Base-by-base conservation (phyloP, 2,329 filamentous ascomycete species). In the Colletotrichum cordylinicola region DNA sequence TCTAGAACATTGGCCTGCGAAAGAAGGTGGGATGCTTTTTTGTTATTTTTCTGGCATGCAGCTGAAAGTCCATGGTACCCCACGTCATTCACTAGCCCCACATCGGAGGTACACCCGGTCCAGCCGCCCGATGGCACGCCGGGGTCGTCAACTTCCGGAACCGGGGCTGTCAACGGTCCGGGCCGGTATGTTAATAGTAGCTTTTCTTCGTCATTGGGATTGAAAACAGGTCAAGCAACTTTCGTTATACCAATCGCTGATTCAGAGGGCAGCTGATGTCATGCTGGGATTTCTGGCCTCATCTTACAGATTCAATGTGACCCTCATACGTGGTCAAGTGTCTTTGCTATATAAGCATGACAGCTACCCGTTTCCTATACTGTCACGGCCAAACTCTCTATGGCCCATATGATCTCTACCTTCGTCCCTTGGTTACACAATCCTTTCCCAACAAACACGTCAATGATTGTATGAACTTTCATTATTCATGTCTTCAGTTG, bases 41-140 rank as follows among this genome's bases (percentile, higher is more conserved):
- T 72, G 43, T 75, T 75, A 43, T 39, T 56, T 76, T 72, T 58
- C 61, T 74, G 58, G 55, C 64, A 37, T 74, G 69, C 64, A 65
- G 21, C 64, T 43, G 60, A 60, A 27, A 39, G 48, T 52, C 52
- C 68, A 67, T 43, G 60, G 24, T 48, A 68, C 74, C 70, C 73
- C 74, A 76, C 74, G 74, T 76, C 74, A 76, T 76, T 61, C 70
- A 1, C 7, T 24, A 10, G 39, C 24, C 64, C 73, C 62, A 75
- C 56, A 56, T 62, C 29, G 48, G 67, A 66, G 21, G 31, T 21
- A 27, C 65, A 24, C 37, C 65, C 65, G 55, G 52, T 43, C 62
- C 64, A 76, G 31, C 48, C 70, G 58, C 27, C 24, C 16, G 33
- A 64, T 69, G 60, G 58, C 58, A 76, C 31, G 70, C 21, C 58